Evolutionary conservation across 768 basidiomycete genomes (phyloP), one percentile per base, ranked within the genome.

Genomic region (Scleroderma bovista): DNA sequence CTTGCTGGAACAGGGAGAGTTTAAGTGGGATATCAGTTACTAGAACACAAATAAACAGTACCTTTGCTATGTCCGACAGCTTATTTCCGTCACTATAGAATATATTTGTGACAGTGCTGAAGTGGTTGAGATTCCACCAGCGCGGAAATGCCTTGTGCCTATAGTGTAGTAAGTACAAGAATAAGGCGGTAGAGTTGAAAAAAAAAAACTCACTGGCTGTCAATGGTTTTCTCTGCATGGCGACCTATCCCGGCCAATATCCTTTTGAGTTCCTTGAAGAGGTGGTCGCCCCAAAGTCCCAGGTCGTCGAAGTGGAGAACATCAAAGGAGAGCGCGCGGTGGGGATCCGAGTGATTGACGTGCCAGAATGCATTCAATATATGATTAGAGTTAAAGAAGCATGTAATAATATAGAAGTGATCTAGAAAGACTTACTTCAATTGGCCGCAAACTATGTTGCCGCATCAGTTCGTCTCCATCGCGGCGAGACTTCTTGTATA

Each of bases 311-410:
- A 57, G 53, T 77, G 26, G 26, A 29, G 26, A 9, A 29, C 9
- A 9, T 29, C 26, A 29, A 29, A 29, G 26, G 9, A 29, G 26
- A 29, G 26, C 9, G 26, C 26, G 9, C 9, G 26, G 75, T 70
- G 53, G 8, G 68, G 66, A 52, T 74, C 69, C 6, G 68, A 72
- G 49, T 60, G 29, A 16, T 22, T 34, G 15, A 76, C 31, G 1
- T 22, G 38, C 72, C 72, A 75, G 50, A 76, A 76, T 4, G 67
- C 62, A 60, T 73, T 76, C 72, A 74, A 29, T 3, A n/a, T 10
- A 50, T 34, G 33, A 11, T 23, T 31, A 33, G 24, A n/a, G n/a
- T n/a, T n/a, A n/a, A n/a, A n/a, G n/a, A n/a, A n/a, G n/a, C n/a
- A n/a, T n/a, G n/a, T n/a, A n/a, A n/a, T n/a, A n/a, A n/a, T 31